These are phyloP conservation scores for Epichloe glyceriae DNA, from an alignment of 2,329 filamentous ascomycete species.

Conservation along the genomic window DNA sequence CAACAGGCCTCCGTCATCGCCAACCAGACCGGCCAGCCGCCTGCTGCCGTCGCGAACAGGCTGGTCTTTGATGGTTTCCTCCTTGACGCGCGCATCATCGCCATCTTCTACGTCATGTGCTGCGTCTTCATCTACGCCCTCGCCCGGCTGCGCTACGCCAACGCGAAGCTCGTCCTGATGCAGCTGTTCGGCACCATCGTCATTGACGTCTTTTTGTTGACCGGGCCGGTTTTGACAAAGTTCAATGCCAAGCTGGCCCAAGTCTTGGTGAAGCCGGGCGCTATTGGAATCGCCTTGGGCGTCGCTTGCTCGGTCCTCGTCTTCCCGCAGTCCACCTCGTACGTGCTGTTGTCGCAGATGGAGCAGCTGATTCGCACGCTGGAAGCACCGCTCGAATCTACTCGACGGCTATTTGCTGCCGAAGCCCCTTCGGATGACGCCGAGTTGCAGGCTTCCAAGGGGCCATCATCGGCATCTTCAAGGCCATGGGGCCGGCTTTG, in stretches of 20 bases:
- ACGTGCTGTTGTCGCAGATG: conserved; percentile 24
- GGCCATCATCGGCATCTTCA: conserved; percentile 22
- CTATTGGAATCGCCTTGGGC: conserved; percentile 31
- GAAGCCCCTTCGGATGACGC: conserved; percentile 12
- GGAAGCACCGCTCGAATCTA: conserved; percentile 19
- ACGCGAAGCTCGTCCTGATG: conserved; percentile 30
- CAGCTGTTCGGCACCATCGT: conserved; percentile 35
- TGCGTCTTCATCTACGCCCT: conserved; percentile 30
- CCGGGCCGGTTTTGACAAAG: conserved; percentile 26
- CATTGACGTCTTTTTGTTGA: conserved; percentile 30
- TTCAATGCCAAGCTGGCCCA: conserved; percentile 27
- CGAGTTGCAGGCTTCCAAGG: conserved; percentile 16
- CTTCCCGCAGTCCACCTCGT: conserved; percentile 36
- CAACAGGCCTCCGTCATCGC: conserved; percentile 22
- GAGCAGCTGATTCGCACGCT: conserved; percentile 19
- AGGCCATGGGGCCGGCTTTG: conserved; percentile 24
- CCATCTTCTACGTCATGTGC: conserved; percentile 23
- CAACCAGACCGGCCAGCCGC: conserved; percentile 11
- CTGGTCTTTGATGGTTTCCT: conserved; percentile 31
- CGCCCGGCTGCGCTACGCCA: conserved; percentile 29
- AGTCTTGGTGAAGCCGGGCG: conserved; percentile 30
- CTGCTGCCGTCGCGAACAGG: conserved; percentile 17
- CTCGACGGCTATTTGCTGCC: conserved; percentile 11
- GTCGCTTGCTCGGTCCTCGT: conserved; percentile 29
- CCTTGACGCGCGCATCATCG: conserved; percentile 32